A percentile compares a stretch with the other conserved stretches of the same genome.
These are phyloP conservation scores for Cercophora newfieldiana DNA, from an alignment of 495 filamentous ascomycete genomes.

Conservation along the genomic window DNA sequence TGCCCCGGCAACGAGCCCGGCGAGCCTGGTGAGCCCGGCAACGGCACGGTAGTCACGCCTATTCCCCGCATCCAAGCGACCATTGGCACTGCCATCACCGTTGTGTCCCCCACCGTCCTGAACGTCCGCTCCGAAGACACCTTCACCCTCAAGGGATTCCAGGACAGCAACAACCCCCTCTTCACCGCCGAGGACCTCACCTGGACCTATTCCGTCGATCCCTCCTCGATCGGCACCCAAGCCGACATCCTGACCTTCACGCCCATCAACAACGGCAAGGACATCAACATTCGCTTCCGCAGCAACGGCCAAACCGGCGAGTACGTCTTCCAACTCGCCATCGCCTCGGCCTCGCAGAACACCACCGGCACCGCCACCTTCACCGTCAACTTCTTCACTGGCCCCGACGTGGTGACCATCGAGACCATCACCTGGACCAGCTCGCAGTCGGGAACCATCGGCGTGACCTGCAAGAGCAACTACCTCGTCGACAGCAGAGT, in stretches of 20 bases:
- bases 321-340: conserved; percentile 22
- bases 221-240: conserved; percentile 16
- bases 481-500: conserved; percentile 24
- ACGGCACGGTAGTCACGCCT: neutral
- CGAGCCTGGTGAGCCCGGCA: conserved; percentile 2
- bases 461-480: conserved; percentile 19
- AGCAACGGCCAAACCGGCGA: conserved; percentile 13
- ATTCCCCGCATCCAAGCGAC: conserved; percentile 13
- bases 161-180: conserved; percentile 17
- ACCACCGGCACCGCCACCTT: conserved; percentile 17
- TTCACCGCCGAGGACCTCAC: conserved; percentile 14
- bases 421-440: conserved; percentile 21
- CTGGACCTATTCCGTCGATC: conserved; percentile 19
- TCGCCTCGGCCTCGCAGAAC: conserved; percentile 18
- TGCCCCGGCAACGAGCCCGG: conserved; percentile 7
- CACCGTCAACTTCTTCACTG: conserved; percentile 21
- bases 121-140: conserved; percentile 21
- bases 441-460: conserved; percentile 23
- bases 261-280: conserved; percentile 11
- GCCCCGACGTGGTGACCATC: conserved; percentile 17
- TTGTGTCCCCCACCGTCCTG: conserved; percentile 1
- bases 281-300: conserved; percentile 17
- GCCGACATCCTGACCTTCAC: conserved; percentile 24
- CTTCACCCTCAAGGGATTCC: conserved; percentile 21
- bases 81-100: conserved; percentile 15